Base-by-base conservation (phyloP, 441 rosid species). In the Adansonia gregorii region DNA sequence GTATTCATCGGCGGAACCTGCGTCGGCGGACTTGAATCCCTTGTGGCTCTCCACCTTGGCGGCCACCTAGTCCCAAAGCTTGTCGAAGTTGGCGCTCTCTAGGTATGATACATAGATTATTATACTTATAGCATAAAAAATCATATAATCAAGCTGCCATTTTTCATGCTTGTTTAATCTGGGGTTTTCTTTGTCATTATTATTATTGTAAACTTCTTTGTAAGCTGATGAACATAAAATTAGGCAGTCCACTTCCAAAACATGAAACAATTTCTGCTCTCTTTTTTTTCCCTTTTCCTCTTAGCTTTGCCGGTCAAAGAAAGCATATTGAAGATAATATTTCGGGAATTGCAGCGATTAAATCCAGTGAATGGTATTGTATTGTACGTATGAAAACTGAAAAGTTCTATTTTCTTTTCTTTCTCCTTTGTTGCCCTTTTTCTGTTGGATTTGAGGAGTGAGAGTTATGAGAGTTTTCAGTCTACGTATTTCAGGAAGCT, bases 51-150 rank as follows among this genome's bases (percentile, higher is more conserved):
- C 54, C 98, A 94, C 73, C 87, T 94, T 74, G 85, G 94, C 79
- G 95, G 92, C 80, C 91, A 83, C 79, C 98, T 94, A 70, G 91
- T 94, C 41, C 98, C 97, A 31, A 93, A 83, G 89, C 95, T 93
- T 48, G 92, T 89, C 66, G 90, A 90, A 84, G 91, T 93, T 69
- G 97, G 97, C 78, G 97, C 87, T 75, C 93, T 92, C 76, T 90
- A 3, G 92, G 94, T 88, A 90, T 87, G 90, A 89, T 6, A 75
- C 56, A 58, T 19, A 59, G 5, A 48, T 79, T 76, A 78, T 45
- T 61, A 73, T 19, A 11, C 5, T 31, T 27, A 27, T 69, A 74
- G 73, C 69, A 72, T 46, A 20, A 70, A 52, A 19, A 51, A 52
- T 24, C 2, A 31, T 15, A 43, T 14, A 49, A n/a, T 65, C 72